Base-by-base conservation (phyloP, 371 early-diverging fungal genomes). In the Saksenaea oblongispora region DNA sequence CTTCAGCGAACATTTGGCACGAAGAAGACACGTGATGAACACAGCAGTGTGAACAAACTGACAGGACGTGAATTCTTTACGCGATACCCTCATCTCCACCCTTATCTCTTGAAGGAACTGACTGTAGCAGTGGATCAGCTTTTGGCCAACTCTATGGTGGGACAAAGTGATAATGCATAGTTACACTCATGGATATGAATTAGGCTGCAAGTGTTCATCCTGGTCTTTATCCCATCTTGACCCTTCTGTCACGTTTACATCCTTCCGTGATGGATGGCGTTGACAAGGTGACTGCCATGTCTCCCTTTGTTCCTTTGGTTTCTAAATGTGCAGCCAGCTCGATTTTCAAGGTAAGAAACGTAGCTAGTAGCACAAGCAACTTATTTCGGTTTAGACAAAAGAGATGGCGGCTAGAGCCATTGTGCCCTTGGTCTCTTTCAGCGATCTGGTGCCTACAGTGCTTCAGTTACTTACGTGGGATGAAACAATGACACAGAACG, bases 61-160 rank as follows among this genome's bases (percentile, higher is more conserved):
- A 92, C 94, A 1, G 92, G 89, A 1, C 87, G 92, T 15, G 97
- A 96, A 72, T 93, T 97, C 71, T 96, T 97, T 80, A 82, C 91
- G 1, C 87, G 93, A 13, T 94, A 89, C 70, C 94, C 95, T 3
- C 82, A 83, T 1, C 78, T 97, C 14, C 89, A 91, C 56, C 84
- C 88, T 5, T 90, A 92, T 70, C 79, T 96, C 28, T 75, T 93
- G 51, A 74, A 85, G 34, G 86, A 91, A 65, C 79, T 96, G 0
- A 73, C 82, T 34, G 73, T 76, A 15, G 91, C 91, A 1, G 90
- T 93, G 0, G 74, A 84, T 1, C 87, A 89, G 44, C 68, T 89
- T 13, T 57, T 85, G 58, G 61, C 64, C 14, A 70, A 75, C 14
- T 65, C 75, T 1, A 34, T 69, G 47, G 74, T 72, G 67, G 58